Evolutionary conservation across 1,284 basidiomycete genomes (phyloP), one percentile per base, ranked within the genome.

Genomic region (Heterobasidion parviporum): DNA sequence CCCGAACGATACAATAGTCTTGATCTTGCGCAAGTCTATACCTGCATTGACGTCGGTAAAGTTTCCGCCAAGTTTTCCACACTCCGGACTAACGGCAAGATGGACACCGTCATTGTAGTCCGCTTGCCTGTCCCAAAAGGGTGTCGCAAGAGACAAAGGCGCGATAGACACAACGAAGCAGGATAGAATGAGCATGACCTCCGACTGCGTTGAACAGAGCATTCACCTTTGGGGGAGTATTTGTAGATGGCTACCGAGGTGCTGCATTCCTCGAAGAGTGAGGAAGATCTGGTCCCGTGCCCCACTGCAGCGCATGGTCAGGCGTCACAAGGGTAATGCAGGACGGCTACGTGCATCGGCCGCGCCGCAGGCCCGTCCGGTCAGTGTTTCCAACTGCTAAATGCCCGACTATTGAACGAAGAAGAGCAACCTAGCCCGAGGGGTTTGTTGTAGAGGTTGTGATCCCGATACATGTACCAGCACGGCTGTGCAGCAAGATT

Each of bases 1-100:
- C 12, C 72, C 72, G 54, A 74, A 74, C 6, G 72, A 68, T 16
- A 76, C 73, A 33, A 76, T 68, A 16, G 71, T 75, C 59, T 70
- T 71, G 57, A 71, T 64, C 0, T 53, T 54, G 3, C 55, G 49
- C 6, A 70, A 59, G 14, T 62, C 52, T 4, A 75, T 59, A 0
- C 73, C 74, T 0, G 69, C 69, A 52, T 72, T 75, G 8, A 72
- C 65, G 55, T 75, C 72, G 2, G 70, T 62, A 10, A 67, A 63
- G 33, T 61, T 66, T 0, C 71, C 72, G 26, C 58, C 60, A 0
- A 73, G 58, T 1, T 58, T 52, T 2, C 72, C 73, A 56, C 73
- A 75, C 1, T 59, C 57, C 14, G 72, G 72, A 7, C 61, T 60
- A 3, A 74, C 67, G 15, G 73, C 72, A 18, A 75, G 68, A 52